These are phyloP conservation scores for Neurospora sp. DNA, from an alignment of 495 filamentous ascomycete genomes.

Conservation along the genomic window DNA sequence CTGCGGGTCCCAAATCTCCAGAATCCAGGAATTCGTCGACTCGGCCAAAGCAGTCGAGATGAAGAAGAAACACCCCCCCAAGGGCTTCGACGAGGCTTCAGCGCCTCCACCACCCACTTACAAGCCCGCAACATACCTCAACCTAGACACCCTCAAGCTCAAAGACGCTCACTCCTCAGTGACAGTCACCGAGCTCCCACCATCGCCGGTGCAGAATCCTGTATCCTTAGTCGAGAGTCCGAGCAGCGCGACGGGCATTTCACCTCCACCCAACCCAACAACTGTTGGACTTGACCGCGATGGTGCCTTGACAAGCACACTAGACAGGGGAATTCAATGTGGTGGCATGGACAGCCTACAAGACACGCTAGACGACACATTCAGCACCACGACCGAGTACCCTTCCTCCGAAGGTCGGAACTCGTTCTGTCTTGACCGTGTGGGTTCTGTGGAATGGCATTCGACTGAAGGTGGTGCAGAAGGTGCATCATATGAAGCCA, in stretches of 20 bases:
- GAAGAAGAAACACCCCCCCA: slow-evolving; percentile 21
- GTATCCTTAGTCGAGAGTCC: background rate
- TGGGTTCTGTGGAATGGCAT: background rate
- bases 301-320: background rate
- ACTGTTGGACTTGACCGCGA: background rate
- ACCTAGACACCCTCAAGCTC: background rate
- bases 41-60: slow-evolving; percentile 31
- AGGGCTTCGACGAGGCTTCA: slow-evolving; percentile 9
- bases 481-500: too few species aligned
- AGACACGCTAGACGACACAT: background rate
- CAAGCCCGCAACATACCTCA: background rate
- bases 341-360: background rate
- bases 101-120: background rate
- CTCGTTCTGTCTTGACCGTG: background rate
- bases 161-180: background rate
- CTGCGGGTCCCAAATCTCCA: slow-evolving; percentile 19
- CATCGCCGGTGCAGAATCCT: background rate
- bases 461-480: background rate
- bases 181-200: background rate
- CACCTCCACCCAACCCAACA: background rate
- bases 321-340: background rate
- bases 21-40: slow-evolving; percentile 32
- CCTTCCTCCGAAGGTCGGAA: background rate
- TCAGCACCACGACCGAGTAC: background rate
- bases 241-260: background rate